Evolutionary conservation across 257 asterid species (phyloP).

Genomic region (Solanum tacnaense): DNA sequence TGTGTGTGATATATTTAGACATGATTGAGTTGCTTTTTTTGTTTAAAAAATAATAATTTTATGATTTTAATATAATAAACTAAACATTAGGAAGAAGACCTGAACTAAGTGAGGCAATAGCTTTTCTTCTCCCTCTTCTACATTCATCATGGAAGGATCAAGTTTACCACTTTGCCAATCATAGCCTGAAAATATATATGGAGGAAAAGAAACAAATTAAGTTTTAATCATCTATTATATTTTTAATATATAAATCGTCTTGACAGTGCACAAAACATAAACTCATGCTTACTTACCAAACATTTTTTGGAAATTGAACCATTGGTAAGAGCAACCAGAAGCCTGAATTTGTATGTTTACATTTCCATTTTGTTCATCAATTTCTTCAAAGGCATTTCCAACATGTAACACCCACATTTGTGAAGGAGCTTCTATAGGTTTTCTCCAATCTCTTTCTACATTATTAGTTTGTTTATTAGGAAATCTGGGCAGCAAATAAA

Average conservation of each 20-base stretch:
- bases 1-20: not conserved
- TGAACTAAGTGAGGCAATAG: constrained; percentile 73
- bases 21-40: not conserved
- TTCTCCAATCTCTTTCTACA: constrained; percentile 54
- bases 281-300: constrained; percentile 37
- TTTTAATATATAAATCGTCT: not conserved
- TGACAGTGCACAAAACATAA: not conserved
- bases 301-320: constrained; percentile 99
- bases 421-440: constrained; percentile 87
- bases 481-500: constrained; percentile 73
- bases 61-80: not conserved
- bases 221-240: not conserved
- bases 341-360: constrained; percentile 65
- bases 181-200: constrained; percentile 40
- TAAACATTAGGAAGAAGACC: constrained; percentile 15
- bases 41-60: not conserved
- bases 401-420: constrained; percentile 91
- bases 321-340: constrained; percentile 72
- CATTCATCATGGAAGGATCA: constrained; percentile 88
- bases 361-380: constrained; percentile 28
- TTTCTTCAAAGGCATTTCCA: constrained; percentile 71
- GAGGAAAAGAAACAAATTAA: not conserved
- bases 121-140: constrained; percentile 44
- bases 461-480: constrained; percentile 5
- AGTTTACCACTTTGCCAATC: constrained; percentile 89